Evolutionary conservation across 1,139 yeast species (phyloP), one percentile per base, ranked within the genome.

Genomic region (Fermentozyma sake): DNA sequence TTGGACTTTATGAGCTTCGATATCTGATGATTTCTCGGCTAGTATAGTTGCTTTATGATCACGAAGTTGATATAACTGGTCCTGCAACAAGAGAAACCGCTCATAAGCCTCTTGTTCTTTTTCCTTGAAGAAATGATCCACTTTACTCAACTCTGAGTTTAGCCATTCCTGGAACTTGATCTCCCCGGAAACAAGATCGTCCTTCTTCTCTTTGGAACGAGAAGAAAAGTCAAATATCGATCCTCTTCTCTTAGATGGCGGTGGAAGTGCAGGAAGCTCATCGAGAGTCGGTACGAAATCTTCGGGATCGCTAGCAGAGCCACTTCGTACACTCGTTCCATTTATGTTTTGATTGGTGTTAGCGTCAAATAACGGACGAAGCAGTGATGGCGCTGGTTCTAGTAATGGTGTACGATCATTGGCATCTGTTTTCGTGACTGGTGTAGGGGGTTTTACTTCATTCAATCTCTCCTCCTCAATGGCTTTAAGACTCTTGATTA

Each of bases 51-150:
- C 32, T 28, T 64, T 66, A 41, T 81, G 89, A 24, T 75, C 77
- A 30, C 75, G 62, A 34, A 84, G 48, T 36, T 76, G 79, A 36
- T 69, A 69, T 24, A 85, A 50, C 48, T 84, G 95, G 39, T 76
- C 83, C 42, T 81, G 83, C 13, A 85, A 49, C 7, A 79, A 49
- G 10, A 76, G 54, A 41, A 72, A 79, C 35, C 89, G 60, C 32
- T 75, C 75, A 25, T 76, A 66, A 0, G 72, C 76, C 22, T 76
- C 80, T 17, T 63, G 62, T 44, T 83, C 93, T 42, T 69, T 76
- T 23, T 68, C 74, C 24, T 50, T 57, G 49, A 70, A 84, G 46
- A 84, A 84, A 1, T 23, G 32, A 26, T 82, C 78, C 7, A 84
- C 80, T 46, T 78, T 81, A 3, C 28, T 34, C 13, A 79, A 59